Conservation (phyloP, 352 stramenopile genomes). For the Thalassiosira livingstoniorum region DNA sequence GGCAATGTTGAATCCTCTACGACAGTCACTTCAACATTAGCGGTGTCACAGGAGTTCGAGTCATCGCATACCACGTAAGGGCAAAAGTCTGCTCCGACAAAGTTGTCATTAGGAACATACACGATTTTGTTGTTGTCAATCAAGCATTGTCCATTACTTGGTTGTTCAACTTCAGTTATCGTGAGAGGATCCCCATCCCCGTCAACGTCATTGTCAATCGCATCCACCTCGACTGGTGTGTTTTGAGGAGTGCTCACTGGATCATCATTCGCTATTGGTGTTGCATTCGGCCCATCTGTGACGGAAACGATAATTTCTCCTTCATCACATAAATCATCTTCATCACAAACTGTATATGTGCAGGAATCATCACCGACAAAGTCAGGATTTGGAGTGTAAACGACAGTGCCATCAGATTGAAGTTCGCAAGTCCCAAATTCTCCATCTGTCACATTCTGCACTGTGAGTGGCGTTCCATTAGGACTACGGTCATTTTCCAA, state of each 20-base stretch:
- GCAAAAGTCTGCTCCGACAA: conserved; percentile 34
- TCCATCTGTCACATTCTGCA: conserved; percentile 2
- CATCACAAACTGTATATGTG: conserved; percentile 11
- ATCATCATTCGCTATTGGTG: conserved; percentile 23
- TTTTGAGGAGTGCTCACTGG: neutral
- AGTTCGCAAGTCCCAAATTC: conserved; percentile 17
- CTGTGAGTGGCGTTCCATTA: neutral
- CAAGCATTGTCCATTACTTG: conserved; percentile 22
- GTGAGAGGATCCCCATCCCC: neutral
- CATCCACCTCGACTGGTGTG: neutral
- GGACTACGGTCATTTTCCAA: conserved; percentile 22
- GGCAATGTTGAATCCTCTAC: too few relatives aligned
- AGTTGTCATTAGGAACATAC: conserved; percentile 29
- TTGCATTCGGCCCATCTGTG: conserved; percentile 7
- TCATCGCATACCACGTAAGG: conserved; percentile 37
- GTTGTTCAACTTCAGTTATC: neutral
- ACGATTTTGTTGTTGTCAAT: conserved; percentile 17
- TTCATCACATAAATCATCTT: conserved; percentile 14
- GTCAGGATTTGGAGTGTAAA: neutral
- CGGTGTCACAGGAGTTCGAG: conserved; percentile 28
- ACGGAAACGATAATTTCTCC: conserved; percentile 22
- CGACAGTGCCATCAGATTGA: conserved; percentile 7
- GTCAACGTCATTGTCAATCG: neutral
- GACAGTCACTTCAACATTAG: conserved; percentile 26
- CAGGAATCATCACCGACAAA: conserved; percentile 9